Evolutionary conservation across 2,329 filamentous ascomycete genomes (phyloP).

Genomic region (Lasiodiplodia hormozganensis): DNA sequence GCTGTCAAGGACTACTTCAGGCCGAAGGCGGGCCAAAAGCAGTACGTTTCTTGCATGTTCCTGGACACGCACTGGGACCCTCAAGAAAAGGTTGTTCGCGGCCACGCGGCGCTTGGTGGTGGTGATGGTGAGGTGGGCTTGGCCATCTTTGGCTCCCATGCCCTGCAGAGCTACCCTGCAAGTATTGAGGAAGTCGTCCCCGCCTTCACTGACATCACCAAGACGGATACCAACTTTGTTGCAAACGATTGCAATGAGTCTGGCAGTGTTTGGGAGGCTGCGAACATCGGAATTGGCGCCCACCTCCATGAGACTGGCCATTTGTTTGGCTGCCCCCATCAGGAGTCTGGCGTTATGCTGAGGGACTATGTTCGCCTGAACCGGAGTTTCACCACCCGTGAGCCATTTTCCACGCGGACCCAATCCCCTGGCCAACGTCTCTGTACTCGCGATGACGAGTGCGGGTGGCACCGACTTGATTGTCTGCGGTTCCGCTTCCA

Average conservation of each 20-base stretch:
- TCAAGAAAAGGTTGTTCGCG: conserved; percentile 71
- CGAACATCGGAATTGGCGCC: conserved; percentile 90
- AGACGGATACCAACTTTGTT: conserved; percentile 79
- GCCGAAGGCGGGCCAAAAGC: conserved; percentile 76
- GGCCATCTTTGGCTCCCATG: conserved; percentile 91
- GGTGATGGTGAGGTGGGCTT: conserved; percentile 76
- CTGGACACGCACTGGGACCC: conserved; percentile 91
- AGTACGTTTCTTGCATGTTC: conserved; percentile 85
- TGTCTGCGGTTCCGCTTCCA: conserved; percentile 88
- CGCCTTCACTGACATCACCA: conserved; percentile 88
- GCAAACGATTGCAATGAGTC: conserved; percentile 87
- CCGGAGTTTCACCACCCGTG: conserved; percentile 79
- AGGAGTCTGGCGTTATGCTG: conserved; percentile 90
- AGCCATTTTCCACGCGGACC: conserved; percentile 86
- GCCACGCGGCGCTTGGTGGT: conserved; percentile 85
- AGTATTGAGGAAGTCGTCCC: conserved; percentile 89
- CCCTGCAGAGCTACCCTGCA: conserved; percentile 87
- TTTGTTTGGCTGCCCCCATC: conserved; percentile 86
- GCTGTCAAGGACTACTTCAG: conserved; percentile 81
- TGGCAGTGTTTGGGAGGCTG: conserved; percentile 94
- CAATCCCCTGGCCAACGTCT: conserved; percentile 78
- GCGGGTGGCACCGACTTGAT: conserved; percentile 89
- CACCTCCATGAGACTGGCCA: conserved; percentile 93
- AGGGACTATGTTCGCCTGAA: conserved; percentile 86
- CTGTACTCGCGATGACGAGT: conserved; percentile 80